Conservation (phyloP, 176 grass and related monocot species). For the Phoenix roebelenii region DNA sequence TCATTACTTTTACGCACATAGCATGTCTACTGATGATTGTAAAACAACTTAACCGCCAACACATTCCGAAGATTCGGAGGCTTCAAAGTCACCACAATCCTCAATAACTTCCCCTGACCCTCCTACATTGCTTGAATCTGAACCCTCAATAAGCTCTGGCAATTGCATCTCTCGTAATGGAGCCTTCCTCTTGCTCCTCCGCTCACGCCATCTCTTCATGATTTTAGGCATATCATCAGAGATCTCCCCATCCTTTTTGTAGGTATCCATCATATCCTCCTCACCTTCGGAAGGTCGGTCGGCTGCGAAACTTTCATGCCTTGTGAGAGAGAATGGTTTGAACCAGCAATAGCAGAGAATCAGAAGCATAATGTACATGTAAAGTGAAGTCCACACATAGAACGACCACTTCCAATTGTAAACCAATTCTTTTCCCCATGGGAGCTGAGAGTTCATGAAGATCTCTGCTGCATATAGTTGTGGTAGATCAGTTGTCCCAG, state of each 20-base stretch:
- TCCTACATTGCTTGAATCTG: no score
- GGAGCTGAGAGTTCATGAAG: conserved; percentile 24
- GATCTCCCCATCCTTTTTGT: conserved; percentile 6
- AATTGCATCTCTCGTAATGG: no score
- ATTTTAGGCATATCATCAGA: conserved; percentile 17
- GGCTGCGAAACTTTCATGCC: not conserved
- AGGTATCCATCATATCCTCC: not conserved
- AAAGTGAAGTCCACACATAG: conserved; percentile 31
- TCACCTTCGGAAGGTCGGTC: not conserved
- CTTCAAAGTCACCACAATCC: no score
- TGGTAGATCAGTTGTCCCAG: conserved; percentile 29
- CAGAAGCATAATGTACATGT: conserved; percentile 27
- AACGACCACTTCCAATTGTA: conserved; percentile 33
- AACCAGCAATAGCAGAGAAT: conserved; percentile 24
- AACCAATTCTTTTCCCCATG: conserved; percentile 26
- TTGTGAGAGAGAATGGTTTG: conserved; percentile 17
- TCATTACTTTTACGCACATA: no score
- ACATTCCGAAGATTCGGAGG: no score
- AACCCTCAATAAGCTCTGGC: no score
- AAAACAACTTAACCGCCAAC: no score
- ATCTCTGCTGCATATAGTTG: conserved; percentile 30
- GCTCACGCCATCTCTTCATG: conserved; percentile 24
- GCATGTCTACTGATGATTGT: no score
- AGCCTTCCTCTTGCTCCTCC: conserved; percentile 26
- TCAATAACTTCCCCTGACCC: no score